Evolutionary conservation across 169 alveolate species (phyloP).

Genomic region (Besnoitia besnoiti): DNA sequence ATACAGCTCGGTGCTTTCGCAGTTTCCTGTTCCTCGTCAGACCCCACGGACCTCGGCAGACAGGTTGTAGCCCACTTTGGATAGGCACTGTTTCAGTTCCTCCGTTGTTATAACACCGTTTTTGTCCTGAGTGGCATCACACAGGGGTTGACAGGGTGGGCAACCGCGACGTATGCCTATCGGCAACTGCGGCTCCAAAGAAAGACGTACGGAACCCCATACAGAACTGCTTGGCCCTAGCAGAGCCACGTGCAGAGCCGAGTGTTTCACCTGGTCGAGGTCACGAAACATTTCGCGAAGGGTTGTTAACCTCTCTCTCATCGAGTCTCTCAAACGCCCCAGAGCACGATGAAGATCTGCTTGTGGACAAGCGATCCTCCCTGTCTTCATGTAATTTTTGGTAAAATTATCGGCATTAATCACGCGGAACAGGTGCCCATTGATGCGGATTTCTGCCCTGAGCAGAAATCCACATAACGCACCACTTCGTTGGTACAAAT

Average conservation of each 20-base stretch:
- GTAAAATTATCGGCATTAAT: conserved; percentile 1
- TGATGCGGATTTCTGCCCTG: conserved; percentile 6
- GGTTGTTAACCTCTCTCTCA: conserved; percentile 18
- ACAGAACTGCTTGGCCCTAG: too few species aligned
- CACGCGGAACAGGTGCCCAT: neutral
- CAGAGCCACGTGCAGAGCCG: too few species aligned
- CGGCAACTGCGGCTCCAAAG: too few species aligned
- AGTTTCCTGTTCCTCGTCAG: neutral
- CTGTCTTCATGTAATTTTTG: conserved; percentile 1
- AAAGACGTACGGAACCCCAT: too few species aligned
- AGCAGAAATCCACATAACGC: neutral
- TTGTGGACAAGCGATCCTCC: neutral
- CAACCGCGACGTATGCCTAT: too few species aligned
- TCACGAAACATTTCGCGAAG: conserved; percentile 22
- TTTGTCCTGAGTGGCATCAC: conserved; percentile 31
- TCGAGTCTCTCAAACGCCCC: conserved; percentile 26
- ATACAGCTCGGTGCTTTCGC: neutral
- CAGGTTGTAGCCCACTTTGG: neutral
- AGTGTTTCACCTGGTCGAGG: neutral
- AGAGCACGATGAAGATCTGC: neutral
- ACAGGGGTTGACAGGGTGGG: too few species aligned
- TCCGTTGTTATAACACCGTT: conserved; percentile 34
- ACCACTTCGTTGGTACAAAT: neutral
- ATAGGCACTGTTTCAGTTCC: neutral
- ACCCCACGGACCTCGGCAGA: conserved; percentile 14